Base-by-base conservation (phyloP, 2,329 filamentous ascomycete species). In the Exophiala oligosperma region DNA sequence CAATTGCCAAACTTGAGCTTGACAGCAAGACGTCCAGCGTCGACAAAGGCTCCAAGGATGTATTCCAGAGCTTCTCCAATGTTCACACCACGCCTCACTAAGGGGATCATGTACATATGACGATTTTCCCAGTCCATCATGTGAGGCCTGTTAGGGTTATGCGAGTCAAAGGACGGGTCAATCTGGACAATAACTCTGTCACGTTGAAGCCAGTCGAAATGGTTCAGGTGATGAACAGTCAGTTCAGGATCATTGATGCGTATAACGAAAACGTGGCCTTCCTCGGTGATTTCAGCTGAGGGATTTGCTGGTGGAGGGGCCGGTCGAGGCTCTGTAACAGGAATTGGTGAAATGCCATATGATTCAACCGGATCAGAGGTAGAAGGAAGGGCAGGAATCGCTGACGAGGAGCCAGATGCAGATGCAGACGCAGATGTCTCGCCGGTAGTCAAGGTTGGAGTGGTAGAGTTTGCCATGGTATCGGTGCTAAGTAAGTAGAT, bases 1-100 rank as follows among this genome's bases (percentile, higher is more conserved):
- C 59, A 59, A 43, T 61, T 52, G 35, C 43, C 52, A 43, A 61
- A 58, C 28, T 49, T 52, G n/a, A 61, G 38, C 35, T 55, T 32
- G 40, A 59, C 17, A 32, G 47, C 38, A 21, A 48, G 35, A 17
- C 43, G 38, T 8, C 59, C 55, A 12, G 48, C 32, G 32, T 53
- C 55, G 49, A 61, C 52, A 8, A 29, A 17, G 17, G 46, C 43
- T 23, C 52, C 29, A n/a, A 61, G 21, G 14, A 43, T 28, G 12
- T 43, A 17, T 44, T 43, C 48, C 38, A 57, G 44, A 9, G 49
- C 28, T 6, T 29, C 24, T 21, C 50, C 56, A 2, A 40, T 32
- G 28, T 9, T 24, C 37, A 26, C n/a, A 23, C 49, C 52, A 24
- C 49, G 48, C 7, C 21, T 17, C 28, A 56, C 44, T 23, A 59